Percentiles rank a stretch among this genome's conserved stretches.
Conservation (phyloP, 1,284 basidiomycete genomes). For the Fomitopsis palustris region DNA sequence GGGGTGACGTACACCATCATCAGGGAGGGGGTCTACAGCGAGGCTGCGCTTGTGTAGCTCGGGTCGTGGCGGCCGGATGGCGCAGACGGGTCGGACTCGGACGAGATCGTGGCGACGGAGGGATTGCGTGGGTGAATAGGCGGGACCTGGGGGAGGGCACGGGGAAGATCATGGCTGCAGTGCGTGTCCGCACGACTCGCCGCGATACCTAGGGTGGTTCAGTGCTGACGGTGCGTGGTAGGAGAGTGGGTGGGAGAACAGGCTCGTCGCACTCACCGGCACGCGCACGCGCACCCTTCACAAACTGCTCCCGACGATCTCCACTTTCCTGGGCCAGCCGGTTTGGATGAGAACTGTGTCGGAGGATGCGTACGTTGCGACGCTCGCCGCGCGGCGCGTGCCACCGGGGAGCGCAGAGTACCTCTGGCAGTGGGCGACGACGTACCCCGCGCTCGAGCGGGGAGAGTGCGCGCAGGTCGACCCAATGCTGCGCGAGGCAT, state of each 20-base stretch:
- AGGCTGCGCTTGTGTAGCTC: slow-evolving; percentile 35
- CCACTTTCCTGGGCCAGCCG: slow-evolving; percentile 17
- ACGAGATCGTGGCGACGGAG: slow-evolving; percentile 29
- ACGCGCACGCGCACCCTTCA: slow-evolving; percentile 22
- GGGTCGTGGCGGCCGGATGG: slow-evolving; percentile 25
- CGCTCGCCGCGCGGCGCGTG: slow-evolving; percentile 15
- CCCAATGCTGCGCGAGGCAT: slow-evolving; percentile 22
- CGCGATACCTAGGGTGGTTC: neutral
- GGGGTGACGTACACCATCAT: slow-evolving; percentile 35
- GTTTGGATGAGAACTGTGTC: slow-evolving; percentile 22
- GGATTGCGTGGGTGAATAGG: slow-evolving; percentile 29
- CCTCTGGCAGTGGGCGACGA: slow-evolving; percentile 29
- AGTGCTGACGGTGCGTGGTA: neutral
- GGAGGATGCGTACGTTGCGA: slow-evolving; percentile 26
- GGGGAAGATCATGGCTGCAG: slow-evolving; percentile 27
- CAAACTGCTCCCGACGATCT: slow-evolving; percentile 21
- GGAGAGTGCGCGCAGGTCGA: slow-evolving; percentile 28
- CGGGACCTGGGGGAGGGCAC: slow-evolving; percentile 33
- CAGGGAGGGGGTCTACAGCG: slow-evolving; percentile 37
- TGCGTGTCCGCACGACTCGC: slow-evolving; percentile 7
- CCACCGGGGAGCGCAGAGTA: slow-evolving; percentile 24
- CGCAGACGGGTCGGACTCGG: too few species aligned
- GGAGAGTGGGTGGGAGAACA: slow-evolving; percentile 26
- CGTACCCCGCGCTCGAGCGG: slow-evolving; percentile 23
- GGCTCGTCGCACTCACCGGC: slow-evolving; percentile 27